Evolutionary conservation across 768 basidiomycete genomes (phyloP), one percentile per base, ranked within the genome.

Genomic region (Lactarius deliciosus): DNA sequence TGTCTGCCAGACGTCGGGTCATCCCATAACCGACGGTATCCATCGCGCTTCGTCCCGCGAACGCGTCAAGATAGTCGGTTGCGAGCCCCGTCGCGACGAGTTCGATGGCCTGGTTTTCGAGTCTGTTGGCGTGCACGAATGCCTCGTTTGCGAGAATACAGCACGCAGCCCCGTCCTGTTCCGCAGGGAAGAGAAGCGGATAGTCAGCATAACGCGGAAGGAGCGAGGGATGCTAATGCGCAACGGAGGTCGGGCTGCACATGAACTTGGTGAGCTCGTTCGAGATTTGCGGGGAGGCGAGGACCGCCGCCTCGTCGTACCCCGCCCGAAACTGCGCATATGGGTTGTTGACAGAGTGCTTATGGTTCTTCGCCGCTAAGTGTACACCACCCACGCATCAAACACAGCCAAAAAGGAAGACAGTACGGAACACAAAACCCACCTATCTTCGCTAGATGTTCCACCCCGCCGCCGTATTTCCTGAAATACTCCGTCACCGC

Each of bases 71-170:
- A 15, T 81, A 79, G 72, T 94, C 93, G 0, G 92, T 94, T 41
- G 80, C 78, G 43, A 93, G 77, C 3, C 81, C 82, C 68, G 84
- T 83, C 0, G 86, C 83, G 25, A 90, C 85, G 57, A 95, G 86
- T 73, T 94, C 92, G 68, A 93, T 91, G 16, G 91, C 91, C 73
- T 94, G 92, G 73, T 92, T 94, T 76, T 93, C 87, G 10, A 94
- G 84, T 16, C 80, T 78, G 71, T 92, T 86, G 0, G 77, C 74
- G 58, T 84, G 87, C 8, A 94, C 90, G 71, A 94, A 94, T 41
- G 82, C 83, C 73, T 93, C 91, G 0, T 90, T 91, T 5, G 86
- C 90, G 36, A 94, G 80, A 61, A 94, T 81, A 66, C 89, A 90
- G 70, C 87, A 88, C 1, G 89, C 89, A 28, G 88, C 89, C 22